phyloP scores from a whole-genome alignment of 139 green algal genomes.

The Klebsormidium nitens region DNA sequence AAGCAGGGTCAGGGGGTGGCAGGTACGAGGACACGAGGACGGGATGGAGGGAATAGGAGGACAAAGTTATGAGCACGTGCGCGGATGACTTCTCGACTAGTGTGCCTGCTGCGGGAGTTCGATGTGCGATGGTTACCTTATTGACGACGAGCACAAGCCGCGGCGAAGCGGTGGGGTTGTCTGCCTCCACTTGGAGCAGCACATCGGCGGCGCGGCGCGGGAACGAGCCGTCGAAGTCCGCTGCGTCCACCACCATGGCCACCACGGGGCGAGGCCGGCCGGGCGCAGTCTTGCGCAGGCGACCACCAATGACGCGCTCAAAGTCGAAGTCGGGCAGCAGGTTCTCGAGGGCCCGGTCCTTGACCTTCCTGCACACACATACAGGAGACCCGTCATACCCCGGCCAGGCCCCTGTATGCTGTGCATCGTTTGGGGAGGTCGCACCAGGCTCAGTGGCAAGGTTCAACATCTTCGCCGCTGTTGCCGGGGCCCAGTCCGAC shows the following conservation, averaged over 20 bases:
- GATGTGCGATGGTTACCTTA: conserved; percentile 95
- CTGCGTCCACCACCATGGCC: conserved; percentile 80
- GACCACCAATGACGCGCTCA: conserved; percentile 27
- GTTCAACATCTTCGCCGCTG: no score
- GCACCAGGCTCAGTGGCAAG: no score
- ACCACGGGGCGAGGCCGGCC: conserved; percentile 60
- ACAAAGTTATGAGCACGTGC: conserved; percentile 76
- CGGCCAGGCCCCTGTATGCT: conserved; percentile 25
- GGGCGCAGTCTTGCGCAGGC: conserved; percentile 2
- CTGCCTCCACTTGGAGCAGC: conserved; percentile 20
- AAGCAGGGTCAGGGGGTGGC: no score
- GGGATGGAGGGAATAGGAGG: no score
- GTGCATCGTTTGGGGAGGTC: no score
- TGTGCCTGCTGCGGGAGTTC: no score
- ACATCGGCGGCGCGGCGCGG: conserved; percentile 53
- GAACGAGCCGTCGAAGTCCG: conserved; percentile 95
- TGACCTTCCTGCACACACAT: conserved; percentile 49
- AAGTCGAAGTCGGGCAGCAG: conserved; percentile 47
- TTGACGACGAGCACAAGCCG: conserved; percentile 83
- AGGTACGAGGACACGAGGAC: no score
- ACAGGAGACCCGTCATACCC: not conserved
- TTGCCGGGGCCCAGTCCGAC: no score
- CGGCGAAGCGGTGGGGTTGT: conserved; percentile 1
- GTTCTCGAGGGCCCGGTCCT: conserved; percentile 55
- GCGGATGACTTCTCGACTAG: no score